Evolutionary conservation across 1,284 basidiomycete species (phyloP).

Genomic region (Blastosporella zonata): DNA sequence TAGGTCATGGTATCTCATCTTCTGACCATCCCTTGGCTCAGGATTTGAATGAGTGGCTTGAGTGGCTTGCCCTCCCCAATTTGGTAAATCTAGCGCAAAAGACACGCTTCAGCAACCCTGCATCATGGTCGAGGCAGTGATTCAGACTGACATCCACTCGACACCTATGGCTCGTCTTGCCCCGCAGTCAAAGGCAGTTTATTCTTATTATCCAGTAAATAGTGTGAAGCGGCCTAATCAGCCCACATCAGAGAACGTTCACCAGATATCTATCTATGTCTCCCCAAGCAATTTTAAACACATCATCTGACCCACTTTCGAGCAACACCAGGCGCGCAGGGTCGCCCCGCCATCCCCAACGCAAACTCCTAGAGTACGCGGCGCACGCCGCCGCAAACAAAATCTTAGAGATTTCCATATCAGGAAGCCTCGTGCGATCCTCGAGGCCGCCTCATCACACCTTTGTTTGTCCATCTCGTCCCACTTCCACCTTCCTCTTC

Average conservation of each 20-base stretch:
- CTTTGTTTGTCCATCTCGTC: no score
- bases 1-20: no score
- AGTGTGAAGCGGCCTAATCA: not conserved
- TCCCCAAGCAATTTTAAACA: not conserved
- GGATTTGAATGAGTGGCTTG: no score
- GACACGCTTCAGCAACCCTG: not conserved
- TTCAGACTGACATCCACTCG: not conserved
- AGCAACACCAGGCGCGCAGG: not conserved
- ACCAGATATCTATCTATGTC: not conserved
- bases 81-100: not conserved
- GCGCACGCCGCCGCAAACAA: not conserved
- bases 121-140: not conserved
- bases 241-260: not conserved
- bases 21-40: no score
- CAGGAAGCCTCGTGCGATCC: slow-evolving; percentile 15
- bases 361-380: not conserved
- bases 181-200: not conserved
- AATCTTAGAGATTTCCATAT: slow-evolving; percentile 5
- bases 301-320: slow-evolving; percentile 8
- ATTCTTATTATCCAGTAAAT: not conserved
- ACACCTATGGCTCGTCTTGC: not conserved
- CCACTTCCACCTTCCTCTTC: slow-evolving; percentile 2
- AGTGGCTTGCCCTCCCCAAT: no score
- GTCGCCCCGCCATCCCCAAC: not conserved
- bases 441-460: slow-evolving; percentile 10